Percentiles rank a stretch among this genome's conserved stretches.
These are phyloP conservation scores for Pythium brassicae DNA, from an alignment of 352 stramenopile species.

Conservation along the genomic window DNA sequence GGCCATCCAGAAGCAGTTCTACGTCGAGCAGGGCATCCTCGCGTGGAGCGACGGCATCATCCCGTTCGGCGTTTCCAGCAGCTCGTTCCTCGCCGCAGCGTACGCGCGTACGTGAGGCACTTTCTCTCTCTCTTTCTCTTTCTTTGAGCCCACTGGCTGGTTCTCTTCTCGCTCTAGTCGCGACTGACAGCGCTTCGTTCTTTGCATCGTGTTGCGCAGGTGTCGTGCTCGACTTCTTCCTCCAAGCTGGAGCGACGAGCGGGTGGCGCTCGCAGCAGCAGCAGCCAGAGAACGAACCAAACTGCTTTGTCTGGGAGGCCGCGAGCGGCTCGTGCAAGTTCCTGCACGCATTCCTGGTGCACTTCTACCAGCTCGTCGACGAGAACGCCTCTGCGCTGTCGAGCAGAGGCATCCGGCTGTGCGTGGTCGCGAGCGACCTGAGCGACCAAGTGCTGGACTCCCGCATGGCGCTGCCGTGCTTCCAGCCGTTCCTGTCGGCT, in stretches of 20 bases:
- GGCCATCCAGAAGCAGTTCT: constrained; percentile 78
- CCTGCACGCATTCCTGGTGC: constrained; percentile 59
- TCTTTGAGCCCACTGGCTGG: neutral
- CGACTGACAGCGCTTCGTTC: neutral
- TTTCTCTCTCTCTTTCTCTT: neutral
- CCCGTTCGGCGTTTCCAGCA: constrained; percentile 78
- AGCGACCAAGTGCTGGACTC: constrained; percentile 68
- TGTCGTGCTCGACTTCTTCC: constrained; percentile 42
- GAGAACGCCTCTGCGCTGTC: constrained; percentile 17
- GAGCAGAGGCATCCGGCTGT: constrained; percentile 30
- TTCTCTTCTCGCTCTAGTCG: too few species aligned
- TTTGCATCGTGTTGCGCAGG: constrained; percentile 7
- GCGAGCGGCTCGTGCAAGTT: constrained; percentile 84
- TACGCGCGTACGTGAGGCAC: constrained; percentile 42
- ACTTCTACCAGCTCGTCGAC: constrained; percentile 49
- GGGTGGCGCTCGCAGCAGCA: neutral
- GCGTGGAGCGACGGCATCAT: constrained; percentile 73
- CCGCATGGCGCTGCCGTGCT: constrained; percentile 53
- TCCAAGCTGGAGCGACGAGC: constrained; percentile 4
- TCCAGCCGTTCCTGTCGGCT: constrained; percentile 36
- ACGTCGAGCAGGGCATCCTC: constrained; percentile 63
- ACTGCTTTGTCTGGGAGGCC: constrained; percentile 82
- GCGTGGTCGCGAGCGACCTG: constrained; percentile 68
- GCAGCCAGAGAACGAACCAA: constrained; percentile 16
- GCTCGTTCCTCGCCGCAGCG: constrained; percentile 57